Percentiles rank a stretch among this genome's conserved stretches.
phyloP scores from a whole-genome alignment of 148 eudicot genomes.

The Amaranthus palmeri region DNA sequence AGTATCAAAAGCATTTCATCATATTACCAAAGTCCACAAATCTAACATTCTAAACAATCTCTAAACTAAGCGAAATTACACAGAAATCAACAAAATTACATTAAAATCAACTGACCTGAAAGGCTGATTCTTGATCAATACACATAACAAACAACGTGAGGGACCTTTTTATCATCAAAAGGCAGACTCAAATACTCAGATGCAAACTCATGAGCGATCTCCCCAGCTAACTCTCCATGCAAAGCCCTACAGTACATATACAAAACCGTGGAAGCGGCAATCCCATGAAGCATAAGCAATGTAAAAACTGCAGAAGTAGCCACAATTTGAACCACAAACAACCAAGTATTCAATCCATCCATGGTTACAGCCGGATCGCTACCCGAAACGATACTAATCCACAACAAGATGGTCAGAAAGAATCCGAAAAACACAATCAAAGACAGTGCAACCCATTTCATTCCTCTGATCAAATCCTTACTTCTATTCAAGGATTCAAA shows the following conservation, averaged over 20 bases:
- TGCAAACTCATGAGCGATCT: constrained; percentile 62
- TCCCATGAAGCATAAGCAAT: constrained; percentile 37
- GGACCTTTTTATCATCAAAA: constrained; percentile 58
- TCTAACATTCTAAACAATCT: neutral
- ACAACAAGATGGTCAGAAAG: constrained; percentile 7
- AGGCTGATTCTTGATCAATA: constrained; percentile 9
- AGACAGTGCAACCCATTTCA: constrained; percentile 41
- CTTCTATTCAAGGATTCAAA: constrained; percentile 46
- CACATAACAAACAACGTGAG: constrained; percentile 50
- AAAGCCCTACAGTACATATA: constrained; percentile 71
- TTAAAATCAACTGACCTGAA: constrained; percentile 21
- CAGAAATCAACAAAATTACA: neutral
- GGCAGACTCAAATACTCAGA: constrained; percentile 61
- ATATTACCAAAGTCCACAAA: neutral
- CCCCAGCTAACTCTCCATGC: constrained; percentile 60
- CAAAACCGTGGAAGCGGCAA: constrained; percentile 45
- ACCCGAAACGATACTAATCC: constrained; percentile 18
- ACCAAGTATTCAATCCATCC: constrained; percentile 36
- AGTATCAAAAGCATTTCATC: neutral
- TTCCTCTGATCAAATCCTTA: constrained; percentile 39
- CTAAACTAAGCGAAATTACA: neutral
- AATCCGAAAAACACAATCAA: constrained; percentile 35
- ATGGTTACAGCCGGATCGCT: constrained; percentile 6
- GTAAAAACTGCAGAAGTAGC: constrained; percentile 39
- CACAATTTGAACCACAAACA: constrained; percentile 32